These are phyloP conservation scores for Amoebophrya sp. DNA, from an alignment of 169 alveolate species.

Conservation along the genomic window DNA sequence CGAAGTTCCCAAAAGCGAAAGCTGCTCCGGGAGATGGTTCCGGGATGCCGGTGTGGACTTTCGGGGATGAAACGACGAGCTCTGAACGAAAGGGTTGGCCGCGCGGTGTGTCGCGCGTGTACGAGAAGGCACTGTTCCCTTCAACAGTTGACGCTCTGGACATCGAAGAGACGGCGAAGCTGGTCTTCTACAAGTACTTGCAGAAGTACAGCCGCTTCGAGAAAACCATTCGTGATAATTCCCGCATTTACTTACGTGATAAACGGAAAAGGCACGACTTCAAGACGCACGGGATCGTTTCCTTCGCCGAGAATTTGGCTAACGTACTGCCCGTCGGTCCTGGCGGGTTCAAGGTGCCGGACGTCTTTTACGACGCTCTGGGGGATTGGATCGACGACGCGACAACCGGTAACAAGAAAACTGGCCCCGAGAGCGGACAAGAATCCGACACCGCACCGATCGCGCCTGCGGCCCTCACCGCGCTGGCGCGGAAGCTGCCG, in stretches of 20 bases:
- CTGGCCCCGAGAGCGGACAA: not conserved
- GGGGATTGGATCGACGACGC: too few species aligned
- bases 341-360: too few species aligned
- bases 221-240: not conserved
- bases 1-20: not conserved
- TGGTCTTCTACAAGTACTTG: not conserved
- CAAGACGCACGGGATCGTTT: not conserved
- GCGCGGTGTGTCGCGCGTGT: not conserved
- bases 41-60: not conserved
- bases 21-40: not conserved
- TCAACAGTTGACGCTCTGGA: not conserved
- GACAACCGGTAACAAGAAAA: too few species aligned
- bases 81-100: not conserved
- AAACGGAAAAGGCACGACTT: not conserved
- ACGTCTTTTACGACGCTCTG: too few species aligned
- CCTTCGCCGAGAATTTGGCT: not conserved
- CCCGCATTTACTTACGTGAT: not conserved
- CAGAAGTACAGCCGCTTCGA: not conserved
- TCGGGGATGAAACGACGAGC: not conserved
- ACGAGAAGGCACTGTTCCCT: not conserved
- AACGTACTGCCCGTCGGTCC: not conserved
- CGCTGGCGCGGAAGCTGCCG: not conserved
- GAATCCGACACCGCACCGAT: not conserved
- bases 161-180: not conserved
- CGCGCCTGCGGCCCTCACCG: not conserved